Evolutionary conservation across 2,329 filamentous ascomycete genomes (phyloP).

Genomic region (Trichoderma koningiopsis): DNA sequence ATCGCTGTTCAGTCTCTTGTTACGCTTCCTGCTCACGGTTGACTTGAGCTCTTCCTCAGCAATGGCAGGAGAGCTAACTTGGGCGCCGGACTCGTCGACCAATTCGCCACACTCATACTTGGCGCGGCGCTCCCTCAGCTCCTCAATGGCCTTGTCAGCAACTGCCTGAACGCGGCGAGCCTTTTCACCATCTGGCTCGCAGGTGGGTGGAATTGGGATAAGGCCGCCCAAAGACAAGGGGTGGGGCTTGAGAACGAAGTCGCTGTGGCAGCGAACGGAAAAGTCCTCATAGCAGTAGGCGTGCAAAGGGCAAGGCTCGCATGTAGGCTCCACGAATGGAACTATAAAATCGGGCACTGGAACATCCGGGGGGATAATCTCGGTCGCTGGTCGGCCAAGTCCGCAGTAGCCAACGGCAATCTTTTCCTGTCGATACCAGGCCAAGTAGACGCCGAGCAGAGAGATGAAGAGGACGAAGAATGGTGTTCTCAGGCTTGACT

Average conservation of each 20-base stretch:
- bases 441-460: conserved; percentile 70
- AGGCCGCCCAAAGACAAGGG: conserved; percentile 80
- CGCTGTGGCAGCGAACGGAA: conserved; percentile 77
- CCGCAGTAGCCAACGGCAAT: conserved; percentile 95
- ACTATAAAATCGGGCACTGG: conserved; percentile 72
- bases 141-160: conserved; percentile 83
- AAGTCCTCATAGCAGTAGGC: conserved; percentile 84
- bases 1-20: conserved; percentile 78
- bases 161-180: conserved; percentile 83
- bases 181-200: conserved; percentile 93
- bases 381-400: conserved; percentile 65
- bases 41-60: conserved; percentile 76
- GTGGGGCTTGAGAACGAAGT: conserved; percentile 83
- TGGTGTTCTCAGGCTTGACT: conserved; percentile 61
- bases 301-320: conserved; percentile 87
- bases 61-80: conserved; percentile 59
- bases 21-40: conserved; percentile 72
- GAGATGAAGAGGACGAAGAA: conserved; percentile 72
- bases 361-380: conserved; percentile 52
- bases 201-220: conserved; percentile 83
- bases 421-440: conserved; percentile 93
- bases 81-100: conserved; percentile 61
- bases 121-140: conserved; percentile 80
- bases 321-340: conserved; percentile 72
- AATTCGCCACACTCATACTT: conserved; percentile 87